These are phyloP conservation scores for Styphnolobium japonicum DNA, from an alignment of 306 rosid species.

Conservation along the genomic window DNA sequence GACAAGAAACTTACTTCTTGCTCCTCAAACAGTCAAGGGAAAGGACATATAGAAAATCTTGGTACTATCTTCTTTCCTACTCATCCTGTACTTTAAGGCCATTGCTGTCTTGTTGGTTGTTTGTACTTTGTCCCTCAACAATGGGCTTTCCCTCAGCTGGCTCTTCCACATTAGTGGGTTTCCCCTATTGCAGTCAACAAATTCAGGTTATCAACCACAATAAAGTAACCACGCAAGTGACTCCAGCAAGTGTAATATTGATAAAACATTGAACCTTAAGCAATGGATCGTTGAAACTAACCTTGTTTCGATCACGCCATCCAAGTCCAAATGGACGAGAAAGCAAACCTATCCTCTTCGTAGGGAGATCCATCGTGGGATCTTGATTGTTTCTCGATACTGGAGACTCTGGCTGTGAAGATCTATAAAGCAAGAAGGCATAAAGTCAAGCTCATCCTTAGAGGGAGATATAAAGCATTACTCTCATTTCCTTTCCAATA, in stretches of 20 bases:
- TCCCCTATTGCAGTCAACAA: constrained; percentile 55
- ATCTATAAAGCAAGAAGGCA: constrained; percentile 47
- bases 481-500: constrained; percentile 5
- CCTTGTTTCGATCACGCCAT: constrained; percentile 95
- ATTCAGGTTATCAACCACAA: constrained; percentile 17
- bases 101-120: constrained; percentile 44
- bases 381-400: constrained; percentile 60
- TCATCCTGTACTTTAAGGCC: constrained; percentile 53
- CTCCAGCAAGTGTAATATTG: not conserved
- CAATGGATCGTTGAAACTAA: constrained; percentile 38
- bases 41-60: not conserved
- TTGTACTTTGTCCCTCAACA: constrained; percentile 41
- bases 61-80: constrained; percentile 31
- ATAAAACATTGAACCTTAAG: not conserved
- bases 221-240: not conserved
- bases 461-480: constrained; percentile 2
- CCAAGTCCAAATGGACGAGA: constrained; percentile 95
- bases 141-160: constrained; percentile 44
- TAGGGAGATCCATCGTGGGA: constrained; percentile 52
- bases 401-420: constrained; percentile 56
- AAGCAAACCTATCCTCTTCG: constrained; percentile 72
- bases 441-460: not conserved
- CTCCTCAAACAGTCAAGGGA: constrained; percentile 31
- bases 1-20: constrained; percentile 26
- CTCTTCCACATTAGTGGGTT: constrained; percentile 51